phyloP scores from a whole-genome alignment of 805 yeast genomes.

The Pichia paraexigua region DNA sequence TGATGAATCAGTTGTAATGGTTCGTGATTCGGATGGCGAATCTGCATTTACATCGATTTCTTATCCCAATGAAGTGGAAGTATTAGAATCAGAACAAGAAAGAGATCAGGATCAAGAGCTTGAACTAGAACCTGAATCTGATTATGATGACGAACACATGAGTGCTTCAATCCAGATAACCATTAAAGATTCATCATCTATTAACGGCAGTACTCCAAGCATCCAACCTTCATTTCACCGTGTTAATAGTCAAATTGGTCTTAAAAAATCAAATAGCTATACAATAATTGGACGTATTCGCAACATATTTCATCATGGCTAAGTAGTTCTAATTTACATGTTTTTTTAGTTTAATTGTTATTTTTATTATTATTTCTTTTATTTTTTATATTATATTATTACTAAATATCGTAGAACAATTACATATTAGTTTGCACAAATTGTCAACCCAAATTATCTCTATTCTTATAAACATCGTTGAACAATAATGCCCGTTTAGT shows the following conservation, averaged over 20 bases:
- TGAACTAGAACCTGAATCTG: constrained; percentile 3
- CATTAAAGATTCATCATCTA: constrained; percentile 19
- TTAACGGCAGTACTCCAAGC: constrained; percentile 4
- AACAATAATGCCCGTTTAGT: not conserved
- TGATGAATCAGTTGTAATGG: constrained; percentile 18
- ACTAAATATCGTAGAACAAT: not conserved
- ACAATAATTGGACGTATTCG: not conserved
- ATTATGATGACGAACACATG: constrained; percentile 1
- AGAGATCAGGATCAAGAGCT: constrained; percentile 1
- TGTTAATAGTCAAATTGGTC: not conserved
- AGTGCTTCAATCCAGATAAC: constrained; percentile 24
- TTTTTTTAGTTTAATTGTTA: not conserved
- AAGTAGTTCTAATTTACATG: not conserved
- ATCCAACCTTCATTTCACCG: not conserved
- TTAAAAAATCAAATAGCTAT: not conserved
- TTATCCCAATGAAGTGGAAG: constrained; percentile 17
- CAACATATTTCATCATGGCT: constrained; percentile 1
- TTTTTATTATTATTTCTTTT: not conserved
- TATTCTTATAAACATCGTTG: not conserved
- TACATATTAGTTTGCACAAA: not conserved
- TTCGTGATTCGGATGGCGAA: constrained; percentile 18
- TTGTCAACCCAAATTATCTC: not conserved
- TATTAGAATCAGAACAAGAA: constrained; percentile 1
- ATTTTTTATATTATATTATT: not conserved
- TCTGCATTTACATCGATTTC: constrained; percentile 29